These are phyloP conservation scores for Spongospora subterranea DNA, from an alignment of 208 protist species.

Conservation along the genomic window DNA sequence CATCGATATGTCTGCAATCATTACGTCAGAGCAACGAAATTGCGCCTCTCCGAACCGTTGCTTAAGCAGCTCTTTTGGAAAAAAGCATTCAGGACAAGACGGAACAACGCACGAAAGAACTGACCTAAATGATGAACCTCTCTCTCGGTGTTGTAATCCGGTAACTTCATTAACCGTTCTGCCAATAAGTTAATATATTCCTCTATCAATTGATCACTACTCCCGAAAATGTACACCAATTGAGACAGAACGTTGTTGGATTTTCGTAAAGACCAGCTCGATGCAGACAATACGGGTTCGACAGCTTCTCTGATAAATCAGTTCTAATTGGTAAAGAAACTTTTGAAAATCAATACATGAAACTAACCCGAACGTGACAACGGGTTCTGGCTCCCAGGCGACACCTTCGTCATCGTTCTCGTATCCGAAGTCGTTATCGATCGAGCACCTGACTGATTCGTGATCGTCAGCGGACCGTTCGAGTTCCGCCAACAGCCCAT, in stretches of 20 bases:
- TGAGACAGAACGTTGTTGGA: constrained; percentile 17
- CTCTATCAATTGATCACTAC: background rate
- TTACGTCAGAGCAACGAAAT: background rate
- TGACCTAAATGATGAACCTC: constrained; percentile 44
- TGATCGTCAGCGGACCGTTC: background rate
- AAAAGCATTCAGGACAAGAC: background rate
- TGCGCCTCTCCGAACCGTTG: constrained; percentile 24
- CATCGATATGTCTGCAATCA: constrained; percentile 8
- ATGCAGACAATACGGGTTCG: background rate
- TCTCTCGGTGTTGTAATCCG: background rate
- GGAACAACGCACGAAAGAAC: background rate
- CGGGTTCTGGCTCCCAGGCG: background rate
- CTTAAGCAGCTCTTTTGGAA: constrained; percentile 35
- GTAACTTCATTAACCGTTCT: background rate
- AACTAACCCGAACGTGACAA: background rate
- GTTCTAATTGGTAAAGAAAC: no score
- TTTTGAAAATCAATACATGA: no score
- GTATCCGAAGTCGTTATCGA: background rate
- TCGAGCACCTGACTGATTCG: background rate
- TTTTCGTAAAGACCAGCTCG: background rate
- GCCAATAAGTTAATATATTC: background rate
- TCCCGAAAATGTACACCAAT: background rate
- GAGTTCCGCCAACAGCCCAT: constrained; percentile 27
- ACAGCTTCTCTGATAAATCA: background rate
- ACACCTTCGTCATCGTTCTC: constrained; percentile 19